Conservation (phyloP, 129 eudicot genomes). For the Lactuca sativa region DNA sequence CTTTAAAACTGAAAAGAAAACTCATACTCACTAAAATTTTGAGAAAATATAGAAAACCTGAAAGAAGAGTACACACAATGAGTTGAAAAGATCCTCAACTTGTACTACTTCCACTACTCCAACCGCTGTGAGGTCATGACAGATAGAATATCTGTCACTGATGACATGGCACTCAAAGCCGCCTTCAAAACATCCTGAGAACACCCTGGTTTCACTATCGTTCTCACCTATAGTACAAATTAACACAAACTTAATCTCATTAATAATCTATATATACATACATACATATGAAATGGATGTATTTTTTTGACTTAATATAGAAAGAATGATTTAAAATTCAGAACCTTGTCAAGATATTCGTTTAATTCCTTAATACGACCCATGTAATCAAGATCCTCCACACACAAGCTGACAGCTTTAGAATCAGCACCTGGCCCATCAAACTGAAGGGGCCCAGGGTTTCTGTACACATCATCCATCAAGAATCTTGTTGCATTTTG, state of each 20-base stretch:
- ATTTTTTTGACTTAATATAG: background rate
- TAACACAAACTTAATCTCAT: background rate
- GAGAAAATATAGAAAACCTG: constrained; percentile 14
- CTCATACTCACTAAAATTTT: constrained; percentile 27
- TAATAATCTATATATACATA: background rate
- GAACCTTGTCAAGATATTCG: constrained; percentile 88
- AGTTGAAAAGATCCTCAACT: constrained; percentile 15
- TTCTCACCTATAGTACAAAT: constrained; percentile 56
- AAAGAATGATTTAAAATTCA: background rate
- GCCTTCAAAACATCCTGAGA: constrained; percentile 88
- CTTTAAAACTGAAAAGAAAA: constrained; percentile 13
- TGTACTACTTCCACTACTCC: constrained; percentile 4
- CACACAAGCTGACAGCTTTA: constrained; percentile 78
- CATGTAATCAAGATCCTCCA: constrained; percentile 98
- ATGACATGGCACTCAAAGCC: constrained; percentile 87
- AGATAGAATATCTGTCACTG: constrained; percentile 74
- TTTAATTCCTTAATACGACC: constrained; percentile 91
- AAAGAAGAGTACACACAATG: background rate
- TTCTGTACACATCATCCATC: constrained; percentile 92
- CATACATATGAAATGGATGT: no score
- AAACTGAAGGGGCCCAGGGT: constrained; percentile 98
- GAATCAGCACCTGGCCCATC: constrained; percentile 99
- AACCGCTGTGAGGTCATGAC: constrained; percentile 64
- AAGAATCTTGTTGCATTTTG: constrained; percentile 82
- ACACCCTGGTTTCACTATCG: constrained; percentile 96